Percentiles rank a stretch among this genome's conserved stretches.
Evolutionary conservation across 2,329 filamentous ascomycete genomes (phyloP).

Genomic region (Aspergillus latus): DNA sequence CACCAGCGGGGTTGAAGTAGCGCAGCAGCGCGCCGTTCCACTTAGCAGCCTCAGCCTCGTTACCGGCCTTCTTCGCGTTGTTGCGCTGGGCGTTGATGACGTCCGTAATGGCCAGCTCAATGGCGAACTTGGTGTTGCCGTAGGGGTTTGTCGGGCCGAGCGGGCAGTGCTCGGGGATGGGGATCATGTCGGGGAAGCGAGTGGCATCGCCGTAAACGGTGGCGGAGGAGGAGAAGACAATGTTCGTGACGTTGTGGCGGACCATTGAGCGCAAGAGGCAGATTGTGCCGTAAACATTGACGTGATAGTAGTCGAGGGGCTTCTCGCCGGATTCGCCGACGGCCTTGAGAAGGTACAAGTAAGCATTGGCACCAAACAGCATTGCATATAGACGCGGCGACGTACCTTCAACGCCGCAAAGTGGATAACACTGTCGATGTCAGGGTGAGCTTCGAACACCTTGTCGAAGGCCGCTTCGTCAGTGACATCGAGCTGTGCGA

Average conservation of each 20-base stretch:
- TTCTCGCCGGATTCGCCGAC: slow-evolving; percentile 94
- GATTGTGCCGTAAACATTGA: slow-evolving; percentile 93
- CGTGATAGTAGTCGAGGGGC: slow-evolving; percentile 94
- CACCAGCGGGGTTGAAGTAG: slow-evolving; percentile 97
- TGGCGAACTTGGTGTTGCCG: slow-evolving; percentile 90
- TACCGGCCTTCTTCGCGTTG: slow-evolving; percentile 76
- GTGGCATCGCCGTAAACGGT: slow-evolving; percentile 99
- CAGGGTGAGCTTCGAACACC: slow-evolving; percentile 83
- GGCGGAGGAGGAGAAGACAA: slow-evolving; percentile 97
- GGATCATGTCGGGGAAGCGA: slow-evolving; percentile 95
- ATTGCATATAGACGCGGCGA: not conserved
- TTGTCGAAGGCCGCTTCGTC: slow-evolving; percentile 79
- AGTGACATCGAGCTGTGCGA: slow-evolving; percentile 85
- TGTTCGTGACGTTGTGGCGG: slow-evolving; percentile 87
- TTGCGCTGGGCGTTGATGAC: slow-evolving; percentile 82
- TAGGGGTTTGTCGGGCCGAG: slow-evolving; percentile 97
- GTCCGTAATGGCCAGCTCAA: slow-evolving; percentile 90
- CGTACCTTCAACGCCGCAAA: slow-evolving; percentile 92
- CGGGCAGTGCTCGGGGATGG: slow-evolving; percentile 94
- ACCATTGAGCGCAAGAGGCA: slow-evolving; percentile 83
- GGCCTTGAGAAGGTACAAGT: slow-evolving; percentile 56
- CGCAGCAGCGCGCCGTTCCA: slow-evolving; percentile 93
- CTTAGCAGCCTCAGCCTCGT: slow-evolving; percentile 65
- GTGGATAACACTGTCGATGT: slow-evolving; percentile 97
- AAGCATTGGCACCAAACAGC: not conserved